These are phyloP conservation scores for Phaseolus coccineus DNA, from an alignment of 331 rosid genomes.

Conservation along the genomic window DNA sequence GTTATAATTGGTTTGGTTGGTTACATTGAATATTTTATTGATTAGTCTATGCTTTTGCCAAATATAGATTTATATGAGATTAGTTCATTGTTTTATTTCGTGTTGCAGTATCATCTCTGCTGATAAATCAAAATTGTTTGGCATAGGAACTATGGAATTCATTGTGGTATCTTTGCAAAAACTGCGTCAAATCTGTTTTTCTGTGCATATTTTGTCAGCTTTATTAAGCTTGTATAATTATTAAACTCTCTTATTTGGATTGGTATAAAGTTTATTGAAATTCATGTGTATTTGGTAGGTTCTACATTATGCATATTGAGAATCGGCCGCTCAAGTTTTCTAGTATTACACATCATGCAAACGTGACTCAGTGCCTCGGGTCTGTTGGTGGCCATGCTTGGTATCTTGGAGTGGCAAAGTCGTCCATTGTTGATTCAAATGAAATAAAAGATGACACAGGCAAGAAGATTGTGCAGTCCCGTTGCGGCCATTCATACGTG, in stretches of 20 bases:
- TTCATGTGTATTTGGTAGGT: slow-evolving; percentile 48
- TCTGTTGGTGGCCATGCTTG: slow-evolving; percentile 76
- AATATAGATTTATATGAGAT: not conserved
- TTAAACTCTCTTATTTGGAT: slow-evolving; percentile 29
- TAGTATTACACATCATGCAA: slow-evolving; percentile 78
- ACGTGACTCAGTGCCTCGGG: slow-evolving; percentile 92
- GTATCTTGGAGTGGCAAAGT: slow-evolving; percentile 90
- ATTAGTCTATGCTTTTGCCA: not conserved
- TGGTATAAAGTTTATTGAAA: slow-evolving; percentile 18
- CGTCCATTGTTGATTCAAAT: slow-evolving; percentile 62
- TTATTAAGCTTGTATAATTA: not conserved
- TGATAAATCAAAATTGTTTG: not conserved
- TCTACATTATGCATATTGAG: slow-evolving; percentile 77
- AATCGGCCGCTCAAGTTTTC: slow-evolving; percentile 61
- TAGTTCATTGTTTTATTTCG: not conserved
- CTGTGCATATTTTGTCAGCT: slow-evolving; percentile 6
- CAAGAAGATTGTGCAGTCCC: slow-evolving; percentile 55
- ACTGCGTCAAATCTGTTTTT: slow-evolving; percentile 16
- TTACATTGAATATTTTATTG: not conserved
- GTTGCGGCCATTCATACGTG: slow-evolving; percentile 64
- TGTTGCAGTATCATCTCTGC: not conserved
- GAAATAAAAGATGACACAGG: slow-evolving; percentile 42
- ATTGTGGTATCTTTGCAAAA: slow-evolving; percentile 8
- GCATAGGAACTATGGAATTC: slow-evolving; percentile 9
- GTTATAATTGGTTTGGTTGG: not conserved